Base-by-base conservation (phyloP, 768 basidiomycete species). In the Suillus discolor region DNA sequence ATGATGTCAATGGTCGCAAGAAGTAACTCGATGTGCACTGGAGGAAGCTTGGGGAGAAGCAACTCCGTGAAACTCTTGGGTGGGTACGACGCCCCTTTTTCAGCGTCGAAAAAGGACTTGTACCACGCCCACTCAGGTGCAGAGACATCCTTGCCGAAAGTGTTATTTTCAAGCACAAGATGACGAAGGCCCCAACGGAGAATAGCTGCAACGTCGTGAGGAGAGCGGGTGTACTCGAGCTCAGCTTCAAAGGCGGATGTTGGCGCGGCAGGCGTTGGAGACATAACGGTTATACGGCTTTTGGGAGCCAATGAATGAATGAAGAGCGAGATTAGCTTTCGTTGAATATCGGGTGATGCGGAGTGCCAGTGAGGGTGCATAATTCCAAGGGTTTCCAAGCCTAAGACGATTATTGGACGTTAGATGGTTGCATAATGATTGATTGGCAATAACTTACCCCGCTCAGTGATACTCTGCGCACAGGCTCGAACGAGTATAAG, bases 361-460 rank as follows among this genome's bases (percentile, higher is more conserved):
- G 91, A 89, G 74, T 90, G 82, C 92, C 90, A 94, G 73, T 93
- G 89, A 6, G 93, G 91, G 70, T 90, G 90, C 90, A 94, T 94
- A 55, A 94, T 82, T 23, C 92, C 93, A 55, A 91, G 87, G 4
- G 89, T 88, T 73, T 93, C 91, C 61, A 93, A 81, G n/a, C 92
- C 92, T 93, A 66, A 66, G 57, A 62, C 55, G 55, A 0, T 4
- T 11, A 42, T 15, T n/a, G 67, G 64, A 67, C 5, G 69, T 38
- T 1, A 38, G 39, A 67, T 38, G 70, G 23, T 53, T 25, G 61
- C 23, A 34, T 41, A 31, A 64, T 63, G 60, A 71, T 28, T 57
- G 51, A 68, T 36, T 11, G 18, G 7, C 36, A n/a, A 62, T 54
- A 47, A 74, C 86, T 38, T 78, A 87, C 92, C 92, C 70, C 85